Evolutionary conservation across 495 filamentous ascomycete genomes (phyloP).

Genomic region (Bacidia gigantensis): DNA sequence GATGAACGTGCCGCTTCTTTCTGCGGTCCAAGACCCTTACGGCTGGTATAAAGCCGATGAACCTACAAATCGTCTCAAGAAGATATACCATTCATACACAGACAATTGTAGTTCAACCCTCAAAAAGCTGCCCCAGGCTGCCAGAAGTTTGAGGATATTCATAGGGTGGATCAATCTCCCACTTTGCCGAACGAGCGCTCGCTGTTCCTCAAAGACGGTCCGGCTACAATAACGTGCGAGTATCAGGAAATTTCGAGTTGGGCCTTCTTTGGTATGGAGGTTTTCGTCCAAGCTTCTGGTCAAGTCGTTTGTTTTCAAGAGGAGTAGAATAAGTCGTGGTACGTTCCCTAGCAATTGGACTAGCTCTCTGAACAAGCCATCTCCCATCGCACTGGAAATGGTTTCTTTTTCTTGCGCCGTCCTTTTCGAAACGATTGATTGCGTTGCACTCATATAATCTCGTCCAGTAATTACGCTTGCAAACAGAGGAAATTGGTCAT

Average conservation of each 20-base stretch:
- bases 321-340: slow-evolving; percentile 81
- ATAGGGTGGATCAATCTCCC: slow-evolving; percentile 43
- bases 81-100: slow-evolving; percentile 36
- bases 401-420: slow-evolving; percentile 62
- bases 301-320: slow-evolving; percentile 96
- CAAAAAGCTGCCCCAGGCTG: slow-evolving; percentile 43
- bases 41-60: not conserved
- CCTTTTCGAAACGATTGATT: slow-evolving; percentile 42
- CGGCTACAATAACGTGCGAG: slow-evolving; percentile 83
- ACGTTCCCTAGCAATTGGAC: slow-evolving; percentile 82
- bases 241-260: slow-evolving; percentile 81
- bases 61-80: slow-evolving; percentile 10
- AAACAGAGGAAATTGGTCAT: slow-evolving; percentile 91
- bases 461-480: slow-evolving; percentile 92
- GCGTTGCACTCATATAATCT: slow-evolving; percentile 63
- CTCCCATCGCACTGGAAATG: slow-evolving; percentile 68
- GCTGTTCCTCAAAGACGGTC: slow-evolving; percentile 75
- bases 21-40: too few relatives aligned
- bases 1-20: too few relatives aligned
- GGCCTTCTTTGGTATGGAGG: slow-evolving; percentile 78
- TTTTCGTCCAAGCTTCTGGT: slow-evolving; percentile 91
- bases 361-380: slow-evolving; percentile 69
- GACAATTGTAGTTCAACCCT: slow-evolving; percentile 51
- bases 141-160: slow-evolving; percentile 41
- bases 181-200: slow-evolving; percentile 48